phyloP scores from a whole-genome alignment of 257 asterid species.

The Forsythia suspensa region DNA sequence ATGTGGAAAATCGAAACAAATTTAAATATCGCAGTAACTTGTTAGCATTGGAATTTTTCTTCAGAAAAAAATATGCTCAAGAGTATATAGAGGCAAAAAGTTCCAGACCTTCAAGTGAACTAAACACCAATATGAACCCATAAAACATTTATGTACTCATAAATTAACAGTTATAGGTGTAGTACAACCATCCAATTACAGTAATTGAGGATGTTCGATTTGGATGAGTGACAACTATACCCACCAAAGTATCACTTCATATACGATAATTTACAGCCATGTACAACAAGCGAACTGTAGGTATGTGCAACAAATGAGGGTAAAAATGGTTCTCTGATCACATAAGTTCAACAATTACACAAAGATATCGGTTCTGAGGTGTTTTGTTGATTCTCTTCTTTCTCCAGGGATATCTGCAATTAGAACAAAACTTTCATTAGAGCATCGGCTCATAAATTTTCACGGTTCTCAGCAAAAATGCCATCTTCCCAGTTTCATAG shows the following conservation, averaged over 20 bases:
- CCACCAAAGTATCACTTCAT: no score
- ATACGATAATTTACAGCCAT: constrained; percentile 20
- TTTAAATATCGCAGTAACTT: no score
- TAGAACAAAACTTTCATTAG: neutral
- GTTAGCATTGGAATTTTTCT: no score
- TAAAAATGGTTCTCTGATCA: constrained; percentile 3
- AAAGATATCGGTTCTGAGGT: constrained; percentile 22
- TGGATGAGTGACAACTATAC: no score
- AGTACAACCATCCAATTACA: neutral
- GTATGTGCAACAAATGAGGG: constrained; percentile 19
- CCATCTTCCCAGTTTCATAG: neutral
- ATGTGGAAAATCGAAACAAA: no score
- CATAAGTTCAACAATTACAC: constrained; percentile 9
- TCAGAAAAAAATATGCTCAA: neutral
- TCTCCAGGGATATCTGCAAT: constrained; percentile 54
- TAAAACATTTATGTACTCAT: neutral
- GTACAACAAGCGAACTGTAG: constrained; percentile 21
- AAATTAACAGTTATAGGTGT: neutral
- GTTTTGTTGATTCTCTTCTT: constrained; percentile 26
- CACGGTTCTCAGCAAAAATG: neutral
- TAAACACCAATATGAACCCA: neutral
- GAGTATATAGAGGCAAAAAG: neutral
- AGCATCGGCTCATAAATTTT: neutral
- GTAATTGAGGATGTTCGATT: constrained; percentile 2
- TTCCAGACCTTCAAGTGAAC: neutral